A percentile compares a stretch with the other conserved stretches of the same genome.
These are phyloP conservation scores for Millerozyma miso DNA, from an alignment of 805 yeast species.

Conservation along the genomic window DNA sequence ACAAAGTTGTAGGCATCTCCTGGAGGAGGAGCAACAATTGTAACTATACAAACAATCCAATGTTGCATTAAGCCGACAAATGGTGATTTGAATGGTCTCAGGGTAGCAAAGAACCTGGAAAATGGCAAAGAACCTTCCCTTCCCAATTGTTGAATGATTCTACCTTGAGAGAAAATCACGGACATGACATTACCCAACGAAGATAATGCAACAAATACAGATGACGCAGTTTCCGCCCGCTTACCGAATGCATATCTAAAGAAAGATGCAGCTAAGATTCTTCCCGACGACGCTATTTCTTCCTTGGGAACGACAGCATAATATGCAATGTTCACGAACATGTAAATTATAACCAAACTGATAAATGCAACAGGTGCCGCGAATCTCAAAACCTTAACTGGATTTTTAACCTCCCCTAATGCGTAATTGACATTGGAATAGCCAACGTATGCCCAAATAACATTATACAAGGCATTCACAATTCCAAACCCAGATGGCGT, in stretches of 20 bases:
- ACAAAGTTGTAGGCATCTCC: constrained; percentile 86
- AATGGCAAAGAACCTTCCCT: constrained; percentile 80
- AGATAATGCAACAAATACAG: constrained; percentile 76
- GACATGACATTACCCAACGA: constrained; percentile 80
- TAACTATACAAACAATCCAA: constrained; percentile 68
- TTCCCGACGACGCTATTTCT: constrained; percentile 54
- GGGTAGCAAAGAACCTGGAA: constrained; percentile 64
- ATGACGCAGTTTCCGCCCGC: constrained; percentile 65
- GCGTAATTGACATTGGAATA: constrained; percentile 83
- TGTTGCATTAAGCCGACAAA: constrained; percentile 70
- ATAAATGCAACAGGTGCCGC: constrained; percentile 76
- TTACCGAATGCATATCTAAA: constrained; percentile 69
- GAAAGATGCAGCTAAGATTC: constrained; percentile 71
- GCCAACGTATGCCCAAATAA: constrained; percentile 82
- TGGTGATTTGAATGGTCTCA: constrained; percentile 72
- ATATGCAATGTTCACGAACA: constrained; percentile 75
- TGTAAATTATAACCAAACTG: constrained; percentile 58
- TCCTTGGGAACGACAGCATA: constrained; percentile 77
- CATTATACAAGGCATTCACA: constrained; percentile 73
- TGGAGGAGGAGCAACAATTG: constrained; percentile 72
- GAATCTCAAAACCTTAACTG: constrained; percentile 59
- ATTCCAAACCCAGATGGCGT: constrained; percentile 62
- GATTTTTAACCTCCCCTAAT: constrained; percentile 72
- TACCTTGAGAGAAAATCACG: constrained; percentile 77
- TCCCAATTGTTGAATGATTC: constrained; percentile 76